Percentiles rank a stretch among this genome's conserved stretches.
Conservation (phyloP, 208 protist genomes). For the Sergeia podlipaevii region DNA sequence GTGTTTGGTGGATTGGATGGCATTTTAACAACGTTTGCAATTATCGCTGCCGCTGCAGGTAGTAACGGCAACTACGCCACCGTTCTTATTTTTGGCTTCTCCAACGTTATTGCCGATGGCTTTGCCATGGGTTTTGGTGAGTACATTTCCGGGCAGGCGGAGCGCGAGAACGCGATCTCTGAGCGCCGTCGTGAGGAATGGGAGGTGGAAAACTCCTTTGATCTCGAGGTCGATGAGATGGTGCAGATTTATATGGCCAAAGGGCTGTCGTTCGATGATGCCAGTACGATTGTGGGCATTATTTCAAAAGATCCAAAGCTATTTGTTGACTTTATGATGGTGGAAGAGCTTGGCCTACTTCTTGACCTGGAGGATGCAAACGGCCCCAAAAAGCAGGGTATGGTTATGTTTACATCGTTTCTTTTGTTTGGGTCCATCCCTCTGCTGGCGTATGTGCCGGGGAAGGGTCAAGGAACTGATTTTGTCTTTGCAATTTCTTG, state of each 20-base stretch:
- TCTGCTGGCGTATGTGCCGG: constrained; percentile 79
- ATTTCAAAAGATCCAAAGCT: constrained; percentile 92
- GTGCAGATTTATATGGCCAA: constrained; percentile 93
- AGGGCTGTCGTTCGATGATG: constrained; percentile 89
- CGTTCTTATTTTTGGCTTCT: constrained; percentile 92
- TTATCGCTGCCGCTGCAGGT: constrained; percentile 89
- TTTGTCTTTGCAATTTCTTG: constrained; percentile 76
- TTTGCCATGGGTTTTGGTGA: constrained; percentile 96
- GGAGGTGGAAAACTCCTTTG: constrained; percentile 93
- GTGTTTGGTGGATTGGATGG: constrained; percentile 95
- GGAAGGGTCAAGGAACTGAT: constrained; percentile 69
- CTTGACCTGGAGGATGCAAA: constrained; percentile 72
- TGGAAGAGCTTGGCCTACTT: constrained; percentile 91
- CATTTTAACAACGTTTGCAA: constrained; percentile 95
- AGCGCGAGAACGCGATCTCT: constrained; percentile 82
- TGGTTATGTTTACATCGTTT: constrained; percentile 94
- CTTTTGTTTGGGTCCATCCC: constrained; percentile 90
- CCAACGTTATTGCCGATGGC: constrained; percentile 93
- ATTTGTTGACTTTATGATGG: constrained; percentile 96
- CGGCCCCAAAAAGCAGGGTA: constrained; percentile 82
- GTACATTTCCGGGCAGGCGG: constrained; percentile 89
- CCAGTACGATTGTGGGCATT: constrained; percentile 87
- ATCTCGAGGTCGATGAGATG: constrained; percentile 94
- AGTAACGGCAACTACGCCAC: constrained; percentile 78
- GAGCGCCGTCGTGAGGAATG: constrained; percentile 91